Base-by-base conservation (phyloP, 108 stramenopile genomes). In the Conticribra guillardii region DNA sequence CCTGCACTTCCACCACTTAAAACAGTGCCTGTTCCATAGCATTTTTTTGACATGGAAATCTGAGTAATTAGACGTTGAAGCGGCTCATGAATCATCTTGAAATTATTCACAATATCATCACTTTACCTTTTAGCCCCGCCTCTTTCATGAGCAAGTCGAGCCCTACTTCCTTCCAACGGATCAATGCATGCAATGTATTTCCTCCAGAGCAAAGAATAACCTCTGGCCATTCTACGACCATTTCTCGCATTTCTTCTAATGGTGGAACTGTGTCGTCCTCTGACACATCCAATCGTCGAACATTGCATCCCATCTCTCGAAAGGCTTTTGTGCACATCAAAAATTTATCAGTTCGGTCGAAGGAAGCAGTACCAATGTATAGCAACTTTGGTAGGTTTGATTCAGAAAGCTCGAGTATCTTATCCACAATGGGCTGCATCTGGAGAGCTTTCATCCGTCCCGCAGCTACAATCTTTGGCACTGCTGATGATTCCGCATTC, bases 71-170 rank as follows among this genome's bases (percentile, higher is more conserved):
- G n/a, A n/a, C n/a, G n/a, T n/a, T n/a, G n/a, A n/a, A n/a, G n/a
- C n/a, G n/a, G n/a, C n/a, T n/a, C n/a, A n/a, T n/a, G n/a, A n/a
- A n/a, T n/a, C n/a, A n/a, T n/a, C n/a, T n/a, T n/a, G n/a, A n/a
- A n/a, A n/a, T n/a, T n/a, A n/a, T n/a, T n/a, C n/a, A n/a, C n/a
- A n/a, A n/a, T n/a, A 41, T 41, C 5, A 41, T 41, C 8, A 41
- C 5, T 11, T 41, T 11, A 41, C 37, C 37, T 9, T 69, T 62
- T 11, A 72, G 14, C 0, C 57, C 58, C 11, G 75, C 60, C 52
- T 76, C 75, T 33, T 76, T 76, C 32, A 76, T 69, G 28, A 76
- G 54, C 9, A 76, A 21, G 30, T 76, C 75, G n/a, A 76, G 53
- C 0, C 75, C 75, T 28, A 66, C 49, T 34, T 69, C 61, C 52